phyloP scores from a whole-genome alignment of 176 grass and related monocot species.

The Triticum turgidum region DNA sequence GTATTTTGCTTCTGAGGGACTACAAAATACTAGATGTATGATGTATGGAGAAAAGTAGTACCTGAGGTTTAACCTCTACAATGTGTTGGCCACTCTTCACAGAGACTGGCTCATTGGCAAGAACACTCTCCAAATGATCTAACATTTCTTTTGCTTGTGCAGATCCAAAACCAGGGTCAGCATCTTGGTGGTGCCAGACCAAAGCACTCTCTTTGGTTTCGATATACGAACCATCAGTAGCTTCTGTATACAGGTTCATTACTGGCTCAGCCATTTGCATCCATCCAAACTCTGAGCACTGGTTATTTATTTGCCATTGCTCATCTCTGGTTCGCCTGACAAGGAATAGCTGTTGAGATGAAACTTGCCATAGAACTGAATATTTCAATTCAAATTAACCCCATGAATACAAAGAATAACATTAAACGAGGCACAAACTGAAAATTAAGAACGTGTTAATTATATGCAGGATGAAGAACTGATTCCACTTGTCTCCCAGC shows the following conservation, averaged over 20 bases:
- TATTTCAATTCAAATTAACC: not conserved
- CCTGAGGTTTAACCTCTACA: conserved; percentile 54
- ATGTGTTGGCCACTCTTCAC: conserved; percentile 51
- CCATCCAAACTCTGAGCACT: conserved; percentile 55
- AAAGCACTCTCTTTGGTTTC: conserved; percentile 74
- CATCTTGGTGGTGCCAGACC: conserved; percentile 75
- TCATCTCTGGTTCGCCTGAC: conserved; percentile 55
- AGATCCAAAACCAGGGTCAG: conserved; percentile 57
- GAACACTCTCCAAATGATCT: conserved; percentile 43
- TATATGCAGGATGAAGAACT: not conserved
- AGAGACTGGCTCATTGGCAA: conserved; percentile 40
- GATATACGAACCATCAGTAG: conserved; percentile 65
- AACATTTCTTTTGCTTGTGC: conserved; percentile 52
- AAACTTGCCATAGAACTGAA: conserved; percentile 11
- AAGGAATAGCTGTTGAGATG: conserved; percentile 3
- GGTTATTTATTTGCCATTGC: conserved; percentile 51
- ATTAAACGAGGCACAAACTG: conserved; percentile 1
- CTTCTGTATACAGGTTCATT: conserved; percentile 69
- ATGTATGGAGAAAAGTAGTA: conserved; percentile 24
- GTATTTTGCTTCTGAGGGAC: conserved; percentile 10
- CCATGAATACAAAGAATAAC: conserved; percentile 17
- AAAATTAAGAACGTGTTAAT: not conserved
- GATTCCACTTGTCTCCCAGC: not conserved
- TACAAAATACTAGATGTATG: not conserved
- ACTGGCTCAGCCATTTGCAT: conserved; percentile 61